Base-by-base conservation (phyloP, 352 stramenopile species). In the Pythium scleroteichum region DNA sequence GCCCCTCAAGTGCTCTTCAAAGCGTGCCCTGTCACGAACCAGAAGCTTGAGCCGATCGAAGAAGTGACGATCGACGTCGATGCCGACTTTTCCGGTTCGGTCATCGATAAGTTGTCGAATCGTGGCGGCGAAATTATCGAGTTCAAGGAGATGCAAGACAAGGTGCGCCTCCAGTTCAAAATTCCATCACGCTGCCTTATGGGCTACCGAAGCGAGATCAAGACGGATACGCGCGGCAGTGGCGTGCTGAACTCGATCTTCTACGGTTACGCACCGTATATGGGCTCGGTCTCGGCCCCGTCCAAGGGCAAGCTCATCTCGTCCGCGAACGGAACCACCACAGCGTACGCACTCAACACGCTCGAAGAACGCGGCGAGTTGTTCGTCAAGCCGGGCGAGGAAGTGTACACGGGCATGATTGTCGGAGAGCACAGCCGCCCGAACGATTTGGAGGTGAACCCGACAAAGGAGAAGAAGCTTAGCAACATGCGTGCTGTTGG, bases 401-500 rank as follows among this genome's bases (percentile, higher is more conserved):
- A 92, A 39, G 94, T 99, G 33, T 99, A 99, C 75, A 85, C 86
- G 44, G 97, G 97, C 51, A 99, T 99, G 97, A 92, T 99, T 16
- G 88, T 99, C 45, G 97, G 97, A 22, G 96, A 99, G 77, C 92
- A 98, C 76, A 97, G 94, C 80, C 95, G 91, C 24, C 73, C 82
- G 44, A 94, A 79, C 53, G 97, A 99, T 69, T 83, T 99, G 40
- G 96, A 99, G 68, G 96, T 99, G 22, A 99, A 99, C 82, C 88
- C 96, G n/a, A 97, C 97, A 24, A 95, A 96, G 64, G 90, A 97
- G 57, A 99, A 99, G 82, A 97, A 97, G 69, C 75, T 97, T 12
- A 97, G 82, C 22, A 99, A 99, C 75, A 98, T 99, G 80, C 83
- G 97, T 52, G 97, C 96, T 1, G 78, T 94, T 16, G 82, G 82